Percentiles rank a stretch among this genome's conserved stretches.
These are phyloP conservation scores for Astrephomene gubernaculifera DNA, from an alignment of 139 green algal genomes.

Conservation along the genomic window DNA sequence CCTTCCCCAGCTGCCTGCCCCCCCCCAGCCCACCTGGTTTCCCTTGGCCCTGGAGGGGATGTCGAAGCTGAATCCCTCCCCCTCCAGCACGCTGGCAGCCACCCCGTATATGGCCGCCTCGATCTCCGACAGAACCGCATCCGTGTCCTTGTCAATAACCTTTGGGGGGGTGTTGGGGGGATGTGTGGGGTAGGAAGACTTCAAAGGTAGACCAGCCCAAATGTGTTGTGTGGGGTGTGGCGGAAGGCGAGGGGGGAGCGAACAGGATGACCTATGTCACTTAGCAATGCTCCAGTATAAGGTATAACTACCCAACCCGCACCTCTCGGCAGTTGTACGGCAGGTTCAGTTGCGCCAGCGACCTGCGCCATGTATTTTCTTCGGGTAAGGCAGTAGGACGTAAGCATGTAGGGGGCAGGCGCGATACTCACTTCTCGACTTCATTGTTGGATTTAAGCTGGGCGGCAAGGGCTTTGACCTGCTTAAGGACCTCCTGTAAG, in stretches of 20 bases:
- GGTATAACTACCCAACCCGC: too few species aligned
- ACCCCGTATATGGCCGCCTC: conserved; percentile 78
- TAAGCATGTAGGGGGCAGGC: not conserved
- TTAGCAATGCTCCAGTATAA: too few species aligned
- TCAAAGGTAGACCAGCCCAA: too few species aligned
- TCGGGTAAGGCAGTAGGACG: too few species aligned
- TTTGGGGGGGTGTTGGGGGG: conserved; percentile 25
- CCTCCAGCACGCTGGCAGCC: conserved; percentile 72
- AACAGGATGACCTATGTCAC: too few species aligned
- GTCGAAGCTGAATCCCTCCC: conserved; percentile 82
- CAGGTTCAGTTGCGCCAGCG: conserved; percentile 70
- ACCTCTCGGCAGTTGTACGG: conserved; percentile 72
- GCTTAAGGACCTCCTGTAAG: conserved; percentile 76
- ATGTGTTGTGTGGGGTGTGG: too few species aligned
- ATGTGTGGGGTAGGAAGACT: too few species aligned
- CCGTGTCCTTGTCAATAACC: conserved; percentile 87
- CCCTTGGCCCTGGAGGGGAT: conserved; percentile 84
- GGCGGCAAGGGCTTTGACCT: conserved; percentile 71
- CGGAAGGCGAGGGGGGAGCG: too few species aligned
- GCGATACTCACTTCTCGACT: conserved; percentile 52
- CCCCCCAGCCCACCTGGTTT: conserved; percentile 82
- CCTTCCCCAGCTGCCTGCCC: not conserved
- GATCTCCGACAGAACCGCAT: conserved; percentile 85
- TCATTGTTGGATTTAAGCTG: conserved; percentile 57
- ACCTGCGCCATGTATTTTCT: conserved; percentile 50